Evolutionary conservation across 2,329 filamentous ascomycete species (phyloP).

Genomic region (Thielaviopsis cerberus): DNA sequence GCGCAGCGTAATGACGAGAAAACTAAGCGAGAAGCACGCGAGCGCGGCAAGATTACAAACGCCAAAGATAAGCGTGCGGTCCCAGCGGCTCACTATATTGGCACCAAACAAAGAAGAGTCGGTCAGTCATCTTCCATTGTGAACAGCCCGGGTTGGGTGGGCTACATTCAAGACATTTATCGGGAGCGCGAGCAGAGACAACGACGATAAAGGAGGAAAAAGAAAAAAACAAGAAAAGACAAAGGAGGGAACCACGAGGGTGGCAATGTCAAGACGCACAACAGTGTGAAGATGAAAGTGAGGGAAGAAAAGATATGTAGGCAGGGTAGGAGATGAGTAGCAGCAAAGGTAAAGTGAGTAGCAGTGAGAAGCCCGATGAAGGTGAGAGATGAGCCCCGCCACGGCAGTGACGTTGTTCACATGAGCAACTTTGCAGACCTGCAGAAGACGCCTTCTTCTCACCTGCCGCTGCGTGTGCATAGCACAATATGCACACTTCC

Average conservation of each 20-base stretch:
- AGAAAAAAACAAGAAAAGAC: neutral
- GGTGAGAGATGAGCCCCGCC: neutral
- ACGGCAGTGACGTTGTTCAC: conserved; percentile 17
- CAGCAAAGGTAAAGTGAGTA: neutral
- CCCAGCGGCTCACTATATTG: conserved; percentile 79
- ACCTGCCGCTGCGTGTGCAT: conserved; percentile 6
- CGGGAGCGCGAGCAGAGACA: neutral
- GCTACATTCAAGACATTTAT: no score
- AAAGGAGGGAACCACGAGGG: neutral
- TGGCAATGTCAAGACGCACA: neutral
- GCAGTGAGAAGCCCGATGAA: neutral
- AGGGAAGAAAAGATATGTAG: neutral
- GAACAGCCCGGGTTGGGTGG: neutral
- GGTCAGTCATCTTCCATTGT: neutral
- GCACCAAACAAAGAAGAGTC: conserved; percentile 14
- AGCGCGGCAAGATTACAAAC: conserved; percentile 78
- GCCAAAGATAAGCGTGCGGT: conserved; percentile 78
- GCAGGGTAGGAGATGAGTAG: neutral
- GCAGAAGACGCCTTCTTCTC: conserved; percentile 12
- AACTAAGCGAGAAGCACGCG: conserved; percentile 67
- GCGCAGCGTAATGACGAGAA: conserved; percentile 61
- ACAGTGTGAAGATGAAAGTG: neutral
- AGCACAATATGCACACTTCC: neutral
- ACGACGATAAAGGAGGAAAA: neutral
- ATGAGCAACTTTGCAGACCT: conserved; percentile 17